Percentiles rank a stretch among this genome's conserved stretches.
These are phyloP conservation scores for Agrocybe chaxingu DNA, from an alignment of 768 basidiomycete species.

Conservation along the genomic window DNA sequence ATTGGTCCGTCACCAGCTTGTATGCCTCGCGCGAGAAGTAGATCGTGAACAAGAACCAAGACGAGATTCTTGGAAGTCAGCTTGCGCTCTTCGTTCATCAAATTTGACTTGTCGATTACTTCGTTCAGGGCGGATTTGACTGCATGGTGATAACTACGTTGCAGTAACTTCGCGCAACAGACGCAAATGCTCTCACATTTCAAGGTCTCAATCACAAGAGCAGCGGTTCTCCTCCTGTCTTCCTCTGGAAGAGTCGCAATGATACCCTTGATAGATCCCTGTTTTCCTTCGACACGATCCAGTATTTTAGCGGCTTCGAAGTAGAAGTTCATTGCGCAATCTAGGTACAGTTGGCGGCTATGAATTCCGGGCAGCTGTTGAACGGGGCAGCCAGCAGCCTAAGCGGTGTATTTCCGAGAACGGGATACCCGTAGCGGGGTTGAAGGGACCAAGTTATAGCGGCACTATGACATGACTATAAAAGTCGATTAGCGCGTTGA, in stretches of 20 bases:
- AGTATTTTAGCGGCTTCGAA: constrained; percentile 83
- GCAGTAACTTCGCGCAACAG: constrained; percentile 7
- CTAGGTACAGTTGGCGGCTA: constrained; percentile 24
- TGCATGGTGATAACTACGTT: constrained; percentile 28
- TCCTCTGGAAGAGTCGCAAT: constrained; percentile 71
- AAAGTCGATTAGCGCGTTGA: constrained; percentile 4
- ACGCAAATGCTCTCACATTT: constrained; percentile 66
- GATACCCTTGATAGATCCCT: constrained; percentile 90
- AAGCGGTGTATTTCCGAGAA: constrained; percentile 2
- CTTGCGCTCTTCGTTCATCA: constrained; percentile 76
- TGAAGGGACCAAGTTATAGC: constrained; percentile 1
- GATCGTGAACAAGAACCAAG: constrained; percentile 87
- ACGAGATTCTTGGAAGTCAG: constrained; percentile 75
- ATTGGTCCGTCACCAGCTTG: constrained; percentile 89
- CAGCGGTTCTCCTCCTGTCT: constrained; percentile 73
- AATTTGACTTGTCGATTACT: constrained; percentile 62
- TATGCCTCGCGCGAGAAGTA: constrained; percentile 80
- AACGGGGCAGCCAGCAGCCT: not conserved
- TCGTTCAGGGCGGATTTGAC: constrained; percentile 76
- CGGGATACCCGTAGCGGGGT: constrained; percentile 1
- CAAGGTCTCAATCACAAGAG: constrained; percentile 90
- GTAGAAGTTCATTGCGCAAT: constrained; percentile 86
- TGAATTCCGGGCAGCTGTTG: no score
- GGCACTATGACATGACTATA: constrained; percentile 12
- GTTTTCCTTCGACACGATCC: constrained; percentile 82